Base-by-base conservation (phyloP, 192 early-diverging fungal genomes). In the Coemansia sp. region DNA sequence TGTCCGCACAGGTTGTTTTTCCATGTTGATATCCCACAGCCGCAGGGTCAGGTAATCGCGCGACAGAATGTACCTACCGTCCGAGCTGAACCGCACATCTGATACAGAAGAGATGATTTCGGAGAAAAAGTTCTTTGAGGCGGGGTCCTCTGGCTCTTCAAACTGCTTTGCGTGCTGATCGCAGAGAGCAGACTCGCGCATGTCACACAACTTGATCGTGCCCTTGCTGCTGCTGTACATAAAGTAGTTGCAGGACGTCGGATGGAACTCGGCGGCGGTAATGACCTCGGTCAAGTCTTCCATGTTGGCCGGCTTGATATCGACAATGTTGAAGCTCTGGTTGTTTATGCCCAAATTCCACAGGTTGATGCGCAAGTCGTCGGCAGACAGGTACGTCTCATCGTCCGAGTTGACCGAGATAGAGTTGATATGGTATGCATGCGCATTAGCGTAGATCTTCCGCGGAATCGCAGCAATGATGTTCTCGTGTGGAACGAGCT, bases 291-390 rank as follows among this genome's bases (percentile, higher is more conserved):
- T 98, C 63, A 99, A 69, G 60, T 99, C 95, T 65, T 99, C 96
- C 96, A 99, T 99, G 66, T 98, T 98, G n/a, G 90, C 92, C 33
- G 97, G 97, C 81, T 99, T 99, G 71, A 99, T 99, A 69, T 99
- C 97, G 44, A 99, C 95, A 82, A 99, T 94, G 69, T 99, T 99
- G 83, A 99, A 99, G 70, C 93, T 95, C 80, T 99, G 95, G 76
- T 98, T 94, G 42, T 92, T 92, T 53, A 95, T 89, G 61, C 92
- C 90, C 78, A 99, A 78, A 67, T 98, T 99, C 97, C 97, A 99
- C 59, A 99, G 80, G 71, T 99, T 99, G 78, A 99, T 95, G 64
- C 97, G 85, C 71, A 99, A 71, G 66, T 99, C 97, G 64, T 99
- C 97, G 12, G 95, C 94, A 25, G 93, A 95, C 56, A 99, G 81